Evolutionary conservation across 2,329 filamentous ascomycete species (phyloP).

Genomic region (Alternaria sp.): DNA sequence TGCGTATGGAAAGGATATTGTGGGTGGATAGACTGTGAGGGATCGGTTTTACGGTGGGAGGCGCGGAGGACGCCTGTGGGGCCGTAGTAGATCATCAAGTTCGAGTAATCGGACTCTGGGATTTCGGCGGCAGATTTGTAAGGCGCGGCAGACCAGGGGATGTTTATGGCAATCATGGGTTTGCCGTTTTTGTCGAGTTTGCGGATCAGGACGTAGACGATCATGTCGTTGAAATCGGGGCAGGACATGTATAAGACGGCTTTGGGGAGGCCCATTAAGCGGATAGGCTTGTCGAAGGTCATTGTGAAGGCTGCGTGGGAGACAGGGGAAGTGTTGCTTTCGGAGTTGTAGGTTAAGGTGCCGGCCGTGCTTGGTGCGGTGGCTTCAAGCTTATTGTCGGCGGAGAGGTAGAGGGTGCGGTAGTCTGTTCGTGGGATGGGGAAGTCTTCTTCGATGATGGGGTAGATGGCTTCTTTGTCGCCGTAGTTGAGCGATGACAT

Average conservation of each 20-base stretch:
- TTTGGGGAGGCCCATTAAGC: conserved; percentile 57
- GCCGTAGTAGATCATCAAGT: conserved; percentile 11
- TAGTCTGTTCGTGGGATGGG: conserved; percentile 25
- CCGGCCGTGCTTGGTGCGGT: neutral
- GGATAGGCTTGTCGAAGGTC: conserved; percentile 49
- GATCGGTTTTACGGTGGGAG: conserved; percentile 14
- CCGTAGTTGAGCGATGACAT: conserved; percentile 45
- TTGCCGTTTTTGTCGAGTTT: conserved; percentile 45
- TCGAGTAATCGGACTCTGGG: conserved; percentile 11
- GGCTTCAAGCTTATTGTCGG: neutral
- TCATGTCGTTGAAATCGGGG: conserved; percentile 53
- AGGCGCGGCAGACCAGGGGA: conserved; percentile 38
- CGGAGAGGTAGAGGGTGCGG: conserved; percentile 14
- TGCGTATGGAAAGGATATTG: conserved; percentile 48
- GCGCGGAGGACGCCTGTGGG: conserved; percentile 23
- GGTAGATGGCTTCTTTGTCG: conserved; percentile 17
- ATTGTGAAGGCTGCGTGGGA: conserved; percentile 41
- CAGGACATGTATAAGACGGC: conserved; percentile 56
- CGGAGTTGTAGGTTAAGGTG: conserved; percentile 6
- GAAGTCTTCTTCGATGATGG: conserved; percentile 22
- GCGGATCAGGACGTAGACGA: conserved; percentile 22
- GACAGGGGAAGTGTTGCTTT: conserved; percentile 1
- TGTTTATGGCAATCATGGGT: conserved; percentile 51
- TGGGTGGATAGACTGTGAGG: conserved; percentile 19
- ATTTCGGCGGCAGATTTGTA: conserved; percentile 11